Conservation (phyloP, 768 basidiomycete species). For the Naganishia onofrii region DNA sequence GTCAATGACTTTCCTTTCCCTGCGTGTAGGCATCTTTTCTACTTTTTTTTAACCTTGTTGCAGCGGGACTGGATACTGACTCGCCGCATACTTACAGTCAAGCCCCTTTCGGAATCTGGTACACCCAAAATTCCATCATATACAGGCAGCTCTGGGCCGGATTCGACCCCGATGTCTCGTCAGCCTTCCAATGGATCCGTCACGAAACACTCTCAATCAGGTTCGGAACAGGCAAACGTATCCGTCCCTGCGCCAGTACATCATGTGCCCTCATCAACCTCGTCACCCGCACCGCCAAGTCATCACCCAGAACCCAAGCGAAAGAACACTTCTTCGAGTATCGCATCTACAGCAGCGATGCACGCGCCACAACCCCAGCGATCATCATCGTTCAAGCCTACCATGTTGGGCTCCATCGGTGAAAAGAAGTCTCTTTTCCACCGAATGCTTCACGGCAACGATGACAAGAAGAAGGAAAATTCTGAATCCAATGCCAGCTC, state of each 20-base stretch:
- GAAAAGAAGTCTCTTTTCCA: constrained; percentile 51
- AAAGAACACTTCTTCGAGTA: constrained; percentile 11
- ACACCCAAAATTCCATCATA: constrained; percentile 13
- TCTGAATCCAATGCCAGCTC: constrained; percentile 34
- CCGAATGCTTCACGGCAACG: constrained; percentile 47
- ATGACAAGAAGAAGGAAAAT: constrained; percentile 34
- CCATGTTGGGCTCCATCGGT: constrained; percentile 41
- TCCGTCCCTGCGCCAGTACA: background rate
- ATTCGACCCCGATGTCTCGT: constrained; percentile 23
- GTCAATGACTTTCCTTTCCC: constrained; percentile 26
- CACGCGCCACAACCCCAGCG: constrained; percentile 31
- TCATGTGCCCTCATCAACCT: background rate
- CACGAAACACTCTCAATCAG: constrained; percentile 23
- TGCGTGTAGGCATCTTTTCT: constrained; percentile 13
- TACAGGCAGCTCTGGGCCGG: constrained; percentile 13
- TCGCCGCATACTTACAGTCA: constrained; percentile 19
- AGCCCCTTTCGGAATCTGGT: constrained; percentile 22
- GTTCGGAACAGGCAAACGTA: constrained; percentile 2
- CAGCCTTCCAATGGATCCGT: constrained; percentile 13
- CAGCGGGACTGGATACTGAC: too few relatives aligned
- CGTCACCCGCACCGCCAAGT: background rate
- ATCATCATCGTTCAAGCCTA: constrained; percentile 37
- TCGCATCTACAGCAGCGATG: background rate
- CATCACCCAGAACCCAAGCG: constrained; percentile 2
- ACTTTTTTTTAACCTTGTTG: too few relatives aligned